Evolutionary conservation across 306 rosid genomes (phyloP), one percentile per base, ranked within the genome.

Genomic region (Fagus sylvatica): DNA sequence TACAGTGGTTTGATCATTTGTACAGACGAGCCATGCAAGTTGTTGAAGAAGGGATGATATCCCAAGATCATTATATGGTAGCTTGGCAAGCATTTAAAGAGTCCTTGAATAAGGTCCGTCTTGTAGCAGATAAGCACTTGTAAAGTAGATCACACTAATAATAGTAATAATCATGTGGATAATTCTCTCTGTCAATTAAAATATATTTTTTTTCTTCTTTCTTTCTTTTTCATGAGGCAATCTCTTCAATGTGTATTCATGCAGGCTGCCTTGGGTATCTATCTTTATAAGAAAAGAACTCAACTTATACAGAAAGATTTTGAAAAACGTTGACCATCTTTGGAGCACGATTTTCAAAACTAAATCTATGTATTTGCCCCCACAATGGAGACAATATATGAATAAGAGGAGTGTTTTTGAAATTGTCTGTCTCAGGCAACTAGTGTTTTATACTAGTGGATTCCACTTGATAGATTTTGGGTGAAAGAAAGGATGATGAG

Each of bases 1-100:
- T 92, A 87, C 97, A 92, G 89, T 86, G 93, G 92, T 92, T 83
- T 73, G 98, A 95, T 86, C 96, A 95, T 88, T 87, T 95, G 90
- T 88, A 90, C 87, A 91, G 88, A 92, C 84, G 87, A 65, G 95
- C 96, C 61, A 95, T 92, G 92, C 93, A 89, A 81, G 92, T 89
- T 79, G 98, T 92, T 69, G 96, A 88, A 78, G 95, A 92, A 85
- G 98, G 98, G 72, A 84, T 92, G 96, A 74, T 75, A 68, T 95
- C 98, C 66, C 95, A 83, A 77, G 90, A 92, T 79, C 98, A 95
- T 85, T 95, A 87, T 59, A 86, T 84, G 95, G 92, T 85, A 82
- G 84, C 96, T 81, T 92, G 93, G 98, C 98, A 92, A 83, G 87
- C 93, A 46, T 91, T 92, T 81, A 91, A 88, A 78, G 98, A 92